Base-by-base conservation (phyloP, 2,329 filamentous ascomycete species). In the Leptographium lundbergii region DNA sequence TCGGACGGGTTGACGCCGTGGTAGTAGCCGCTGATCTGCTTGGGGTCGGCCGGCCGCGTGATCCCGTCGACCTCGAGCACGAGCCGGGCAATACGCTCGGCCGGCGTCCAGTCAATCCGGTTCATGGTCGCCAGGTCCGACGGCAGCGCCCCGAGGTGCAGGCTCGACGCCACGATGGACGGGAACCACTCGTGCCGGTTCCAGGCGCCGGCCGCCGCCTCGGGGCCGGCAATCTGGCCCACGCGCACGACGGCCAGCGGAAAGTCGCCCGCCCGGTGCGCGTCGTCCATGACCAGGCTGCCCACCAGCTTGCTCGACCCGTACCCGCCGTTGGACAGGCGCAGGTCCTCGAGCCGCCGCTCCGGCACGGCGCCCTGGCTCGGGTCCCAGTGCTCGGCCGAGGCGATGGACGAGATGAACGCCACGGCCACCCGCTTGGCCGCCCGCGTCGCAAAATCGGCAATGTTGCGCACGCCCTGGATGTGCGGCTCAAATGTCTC, bases 171-270 rank as follows among this genome's bases (percentile, higher is more conserved):
- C 14, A 78, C 67, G 39, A 78, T 69, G 25, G 69, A 73, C 0
- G 82, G 82, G 2, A 85, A 66, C 77, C 80, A 84, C 61, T 85
- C 82, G 13, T 79, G 73, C 24, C 68, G 70, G 61, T 80, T 82
- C 82, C 82, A 85, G 29, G 65, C 63, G 0, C 80, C 81, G 9
- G 48, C 4, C 1, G 5, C 7, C 1, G 56, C n/a, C 9, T 50
- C 45, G 25, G 77, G 73, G 0, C 76, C 76, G 1, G 69, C 74
- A 54, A 80, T 73, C 65, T 80, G 78, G 0, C 76, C 77, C 0
- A 78, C 73, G 0, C 78, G 74, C 45, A 77, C 67, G 13, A 74
- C 65, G 4, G 71, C 71, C 0, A 70, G 67, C 0, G 72, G 70
- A 3, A 80, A 68, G 27, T 71, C 73, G 1, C 69, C 69, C 0